Percentiles rank a stretch among this genome's conserved stretches.
These are phyloP conservation scores for Sambucus nigra DNA, from an alignment of 129 eudicot species.

Conservation along the genomic window DNA sequence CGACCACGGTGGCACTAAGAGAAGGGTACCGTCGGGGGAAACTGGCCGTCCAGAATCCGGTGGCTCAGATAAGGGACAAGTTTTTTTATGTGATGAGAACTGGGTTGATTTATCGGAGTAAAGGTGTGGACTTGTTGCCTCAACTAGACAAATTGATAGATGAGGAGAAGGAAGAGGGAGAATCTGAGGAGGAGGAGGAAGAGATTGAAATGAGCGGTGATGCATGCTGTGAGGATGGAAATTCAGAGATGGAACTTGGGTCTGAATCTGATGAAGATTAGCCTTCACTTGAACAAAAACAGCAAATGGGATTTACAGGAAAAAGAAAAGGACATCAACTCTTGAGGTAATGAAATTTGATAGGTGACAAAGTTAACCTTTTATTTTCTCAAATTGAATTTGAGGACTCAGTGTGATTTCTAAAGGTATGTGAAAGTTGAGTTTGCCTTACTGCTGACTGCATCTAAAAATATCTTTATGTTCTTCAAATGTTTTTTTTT, in stretches of 20 bases:
- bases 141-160: constrained; percentile 35
- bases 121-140: constrained; percentile 52
- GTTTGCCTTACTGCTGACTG: neutral
- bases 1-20: constrained; percentile 65
- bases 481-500: too few relatives aligned
- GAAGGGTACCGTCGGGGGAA: constrained; percentile 81
- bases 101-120: constrained; percentile 64
- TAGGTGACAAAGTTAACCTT: neutral
- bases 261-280: constrained; percentile 40
- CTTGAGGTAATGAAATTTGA: neutral
- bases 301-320: neutral
- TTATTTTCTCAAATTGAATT: neutral
- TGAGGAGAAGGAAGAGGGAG: constrained; percentile 30
- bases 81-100: constrained; percentile 78
- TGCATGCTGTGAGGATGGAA: constrained; percentile 36
- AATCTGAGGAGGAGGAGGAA: constrained; percentile 31
- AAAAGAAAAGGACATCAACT: neutral
- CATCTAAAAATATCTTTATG: neutral
- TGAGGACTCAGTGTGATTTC: neutral
- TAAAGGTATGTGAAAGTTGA: neutral
- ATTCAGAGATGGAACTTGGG: constrained; percentile 26
- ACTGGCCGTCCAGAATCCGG: constrained; percentile 45
- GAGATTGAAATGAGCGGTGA: constrained; percentile 52
- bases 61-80: constrained; percentile 65
- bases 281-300: neutral